Percentiles rank a stretch among this genome's conserved stretches.
These are phyloP conservation scores for Penicillium sp. DNA, from an alignment of 2,329 filamentous ascomycete species.

Conservation along the genomic window DNA sequence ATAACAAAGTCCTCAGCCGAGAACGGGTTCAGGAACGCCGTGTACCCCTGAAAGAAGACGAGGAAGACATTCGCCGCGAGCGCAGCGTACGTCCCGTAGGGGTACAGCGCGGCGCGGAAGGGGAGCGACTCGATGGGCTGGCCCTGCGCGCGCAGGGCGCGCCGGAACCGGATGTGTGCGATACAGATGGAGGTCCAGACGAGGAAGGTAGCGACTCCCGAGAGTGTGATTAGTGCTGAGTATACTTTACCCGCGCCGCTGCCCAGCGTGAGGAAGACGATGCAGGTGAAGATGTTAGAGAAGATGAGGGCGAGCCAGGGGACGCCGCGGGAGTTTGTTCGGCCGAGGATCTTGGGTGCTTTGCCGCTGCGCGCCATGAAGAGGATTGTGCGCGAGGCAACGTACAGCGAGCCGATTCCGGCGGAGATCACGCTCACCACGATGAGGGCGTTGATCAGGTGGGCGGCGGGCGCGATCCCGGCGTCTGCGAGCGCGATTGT, in stretches of 20 bases:
- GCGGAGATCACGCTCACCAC: slow-evolving; percentile 74
- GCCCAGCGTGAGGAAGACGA: slow-evolving; percentile 38
- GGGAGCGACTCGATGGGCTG: slow-evolving; percentile 50
- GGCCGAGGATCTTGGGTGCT: slow-evolving; percentile 71
- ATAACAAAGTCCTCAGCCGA: slow-evolving; percentile 57
- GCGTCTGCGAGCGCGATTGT: slow-evolving; percentile 75
- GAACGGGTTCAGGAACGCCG: slow-evolving; percentile 57
- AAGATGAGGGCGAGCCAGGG: slow-evolving; percentile 66
- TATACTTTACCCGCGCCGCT: slow-evolving; percentile 38
- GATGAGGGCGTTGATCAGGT: slow-evolving; percentile 79
- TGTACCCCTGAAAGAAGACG: slow-evolving; percentile 59
- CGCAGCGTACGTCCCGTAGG: slow-evolving; percentile 56
- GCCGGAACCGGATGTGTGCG: slow-evolving; percentile 49
- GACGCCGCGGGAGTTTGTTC: slow-evolving; percentile 68
- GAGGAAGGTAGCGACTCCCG: slow-evolving; percentile 47
- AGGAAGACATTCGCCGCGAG: slow-evolving; percentile 55
- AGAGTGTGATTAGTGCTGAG: slow-evolving; percentile 39
- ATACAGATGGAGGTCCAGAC: slow-evolving; percentile 48
- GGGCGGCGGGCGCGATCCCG: slow-evolving; percentile 73
- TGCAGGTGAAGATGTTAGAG: slow-evolving; percentile 69
- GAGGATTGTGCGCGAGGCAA: slow-evolving; percentile 73
- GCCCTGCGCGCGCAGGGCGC: slow-evolving; percentile 43
- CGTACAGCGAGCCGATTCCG: slow-evolving; percentile 78
- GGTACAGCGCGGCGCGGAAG: slow-evolving; percentile 55
- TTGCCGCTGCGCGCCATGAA: slow-evolving; percentile 77